Evolutionary conservation across 495 filamentous ascomycete species (phyloP), one percentile per base, ranked within the genome.

Genomic region (Cercophora scortea): DNA sequence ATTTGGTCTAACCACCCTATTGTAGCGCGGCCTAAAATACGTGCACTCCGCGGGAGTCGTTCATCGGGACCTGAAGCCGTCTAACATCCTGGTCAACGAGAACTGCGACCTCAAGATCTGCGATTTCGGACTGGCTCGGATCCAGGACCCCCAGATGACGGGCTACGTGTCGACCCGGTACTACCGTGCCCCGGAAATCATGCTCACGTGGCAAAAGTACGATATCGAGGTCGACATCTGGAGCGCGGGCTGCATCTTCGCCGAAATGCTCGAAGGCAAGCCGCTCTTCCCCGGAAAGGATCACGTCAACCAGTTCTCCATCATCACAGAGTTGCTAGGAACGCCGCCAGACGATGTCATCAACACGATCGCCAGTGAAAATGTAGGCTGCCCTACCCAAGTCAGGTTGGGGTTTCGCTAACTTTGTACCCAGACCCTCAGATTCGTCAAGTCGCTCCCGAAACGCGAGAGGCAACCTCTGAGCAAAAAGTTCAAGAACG

Each of bases 191-290:
- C 93, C 93, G 13, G 93, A 98, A 71, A 98, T 98, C 66, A 98
- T 98, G 93, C 89, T 98, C 61, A 98, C 93, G 42, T 98, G 93
- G 93, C 93, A 98, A 70, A 98, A 97, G 73, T 98, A 98, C 71
- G 93, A 98, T 61, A 89, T 96, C 42, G 94, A 97, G 75, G 93
- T 98, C 47, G 93, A 98, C 69, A 96, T 98, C 62, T 98, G 93
- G 93, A 96, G 92, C 64, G 92, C 94, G 9, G 93, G 92, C 50
- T 98, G 93, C 72, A 98, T 98, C 61, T 98, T 98, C 64, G 93
- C 93, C 45, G 93, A 98, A 71, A 98, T 98, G 93, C 75, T 98
- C 55, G 91, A 97, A 73, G 94, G 94, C 54, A 97, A 97, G 75
- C 93, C 93, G 36, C 75, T 98, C 5, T 98, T 98, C 79, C 93